Percentiles rank a stretch among this genome's conserved stretches.
These are phyloP conservation scores for Golovinomyces cichoracearum DNA, from an alignment of 2,329 filamentous ascomycete species.

Conservation along the genomic window DNA sequence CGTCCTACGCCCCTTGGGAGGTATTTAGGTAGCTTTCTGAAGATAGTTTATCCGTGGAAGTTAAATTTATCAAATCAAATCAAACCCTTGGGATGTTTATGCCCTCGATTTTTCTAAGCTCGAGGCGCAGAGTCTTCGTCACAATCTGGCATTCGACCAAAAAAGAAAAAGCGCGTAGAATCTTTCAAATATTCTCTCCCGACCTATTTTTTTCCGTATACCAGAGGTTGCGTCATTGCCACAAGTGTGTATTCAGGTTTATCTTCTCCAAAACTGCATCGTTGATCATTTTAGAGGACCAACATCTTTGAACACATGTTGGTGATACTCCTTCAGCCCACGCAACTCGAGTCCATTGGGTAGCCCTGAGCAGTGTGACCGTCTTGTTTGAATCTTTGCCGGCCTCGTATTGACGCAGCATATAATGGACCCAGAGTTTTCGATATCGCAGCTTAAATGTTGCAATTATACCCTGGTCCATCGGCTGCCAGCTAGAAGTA, in stretches of 20 bases:
- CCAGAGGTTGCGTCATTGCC: too few species aligned
- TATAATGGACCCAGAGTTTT: neutral
- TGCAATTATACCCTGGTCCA: neutral
- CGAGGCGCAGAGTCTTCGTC: too few species aligned
- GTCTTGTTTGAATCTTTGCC: constrained; percentile 3
- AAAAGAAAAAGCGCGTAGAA: neutral
- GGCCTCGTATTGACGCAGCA: constrained; percentile 1
- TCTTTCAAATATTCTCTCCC: neutral
- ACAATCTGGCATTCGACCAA: too few species aligned
- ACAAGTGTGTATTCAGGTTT: neutral
- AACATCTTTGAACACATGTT: neutral
- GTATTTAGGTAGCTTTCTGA: too few species aligned
- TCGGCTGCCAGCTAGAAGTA: neutral
- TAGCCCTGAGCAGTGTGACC: constrained; percentile 2
- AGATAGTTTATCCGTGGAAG: too few species aligned
- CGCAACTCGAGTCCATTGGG: constrained; percentile 1
- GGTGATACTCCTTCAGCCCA: neutral
- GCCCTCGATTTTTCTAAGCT: too few species aligned
- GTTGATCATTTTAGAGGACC: neutral
- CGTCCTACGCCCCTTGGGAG: too few species aligned
- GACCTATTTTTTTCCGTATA: too few species aligned
- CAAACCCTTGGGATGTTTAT: too few species aligned
- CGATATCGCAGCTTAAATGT: neutral
- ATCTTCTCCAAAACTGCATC: neutral
- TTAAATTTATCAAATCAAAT: too few species aligned